Evolutionary conservation across 306 rosid species (phyloP).

Genomic region (Medicago ruthenica): DNA sequence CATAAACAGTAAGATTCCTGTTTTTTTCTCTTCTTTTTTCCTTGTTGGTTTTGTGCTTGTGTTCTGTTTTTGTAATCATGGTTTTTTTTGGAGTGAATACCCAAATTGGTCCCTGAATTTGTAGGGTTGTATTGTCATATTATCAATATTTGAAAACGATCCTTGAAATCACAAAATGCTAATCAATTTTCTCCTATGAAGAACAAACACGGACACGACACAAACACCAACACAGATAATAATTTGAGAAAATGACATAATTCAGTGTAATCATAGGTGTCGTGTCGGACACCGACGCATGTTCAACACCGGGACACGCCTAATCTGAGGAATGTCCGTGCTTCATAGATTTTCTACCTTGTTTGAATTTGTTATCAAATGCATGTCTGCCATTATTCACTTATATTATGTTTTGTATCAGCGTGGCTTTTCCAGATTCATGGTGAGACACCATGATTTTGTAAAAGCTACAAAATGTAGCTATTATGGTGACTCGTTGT

Average conservation of each 20-base stretch:
- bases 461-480: too few species aligned
- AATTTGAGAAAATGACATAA: too few species aligned
- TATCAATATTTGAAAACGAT: not conserved
- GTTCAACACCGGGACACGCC: too few species aligned
- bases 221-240: too few species aligned
- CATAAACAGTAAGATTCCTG: slow-evolving; percentile 24
- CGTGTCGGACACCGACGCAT: too few species aligned
- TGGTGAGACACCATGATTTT: too few species aligned
- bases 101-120: not conserved
- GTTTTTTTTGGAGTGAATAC: not conserved
- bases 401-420: too few species aligned
- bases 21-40: not conserved
- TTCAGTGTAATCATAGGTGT: too few species aligned
- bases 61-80: slow-evolving; percentile 23
- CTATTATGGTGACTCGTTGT: too few species aligned
- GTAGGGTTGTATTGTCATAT: not conserved
- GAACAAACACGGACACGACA: too few species aligned
- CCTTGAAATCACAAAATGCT: not conserved
- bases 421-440: too few species aligned
- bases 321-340: not conserved
- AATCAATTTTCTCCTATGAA: too few species aligned
- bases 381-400: not conserved
- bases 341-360: not conserved
- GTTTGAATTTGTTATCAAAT: not conserved
- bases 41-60: slow-evolving; percentile 19